Evolutionary conservation across 1,139 yeast species (phyloP).

Genomic region (Kurtzmaniella quercitrusa): DNA sequence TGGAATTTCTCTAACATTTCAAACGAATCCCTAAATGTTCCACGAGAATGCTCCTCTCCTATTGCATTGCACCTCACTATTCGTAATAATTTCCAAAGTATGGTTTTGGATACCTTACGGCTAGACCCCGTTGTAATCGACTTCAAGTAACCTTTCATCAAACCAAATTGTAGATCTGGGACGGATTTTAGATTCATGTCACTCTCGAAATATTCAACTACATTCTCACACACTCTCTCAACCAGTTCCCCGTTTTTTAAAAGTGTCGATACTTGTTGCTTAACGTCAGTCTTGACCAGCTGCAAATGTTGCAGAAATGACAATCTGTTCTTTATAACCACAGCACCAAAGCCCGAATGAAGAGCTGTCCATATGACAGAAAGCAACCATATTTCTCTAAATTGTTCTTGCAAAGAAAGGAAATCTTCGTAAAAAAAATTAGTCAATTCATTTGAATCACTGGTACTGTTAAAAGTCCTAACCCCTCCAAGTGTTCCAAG

Average conservation of each 20-base stretch:
- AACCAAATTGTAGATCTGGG: background rate
- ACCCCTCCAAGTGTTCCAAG: background rate
- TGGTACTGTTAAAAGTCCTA: background rate
- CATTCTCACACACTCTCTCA: background rate
- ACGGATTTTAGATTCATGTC: background rate
- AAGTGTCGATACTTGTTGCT: background rate
- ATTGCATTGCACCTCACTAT: background rate
- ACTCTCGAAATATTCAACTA: background rate
- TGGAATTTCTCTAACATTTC: background rate
- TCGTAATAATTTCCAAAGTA: background rate
- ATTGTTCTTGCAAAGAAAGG: background rate
- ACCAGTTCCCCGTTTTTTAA: background rate
- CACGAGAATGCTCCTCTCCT: background rate
- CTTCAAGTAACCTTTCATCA: background rate
- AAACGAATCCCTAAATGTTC: background rate
- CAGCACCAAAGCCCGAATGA: background rate
- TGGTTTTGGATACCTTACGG: background rate
- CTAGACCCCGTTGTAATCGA: background rate
- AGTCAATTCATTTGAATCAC: conserved; percentile 9
- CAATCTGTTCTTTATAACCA: background rate
- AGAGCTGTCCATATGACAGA: background rate
- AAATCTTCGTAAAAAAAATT: conserved; percentile 6
- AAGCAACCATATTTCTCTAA: background rate
- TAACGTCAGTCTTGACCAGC: background rate
- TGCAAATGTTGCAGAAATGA: background rate